Evolutionary conservation across 768 basidiomycete genomes (phyloP), one percentile per base, ranked within the genome.

Genomic region (Lactifluus subvellereus): DNA sequence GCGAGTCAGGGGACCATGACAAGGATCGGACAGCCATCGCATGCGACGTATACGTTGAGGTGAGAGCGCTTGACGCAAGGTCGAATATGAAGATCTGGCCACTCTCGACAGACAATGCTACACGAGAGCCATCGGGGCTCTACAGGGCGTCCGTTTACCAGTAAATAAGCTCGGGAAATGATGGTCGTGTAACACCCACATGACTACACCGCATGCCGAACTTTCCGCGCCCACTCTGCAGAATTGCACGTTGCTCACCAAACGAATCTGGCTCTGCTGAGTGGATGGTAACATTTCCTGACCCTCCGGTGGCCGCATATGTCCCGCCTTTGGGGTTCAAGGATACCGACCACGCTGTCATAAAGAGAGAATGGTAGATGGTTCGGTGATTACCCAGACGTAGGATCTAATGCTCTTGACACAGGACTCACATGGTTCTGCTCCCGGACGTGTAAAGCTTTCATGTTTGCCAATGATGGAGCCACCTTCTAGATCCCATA

Each of bases 51-150:
- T 87, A 95, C 2, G 88, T 90, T 4, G 84, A 78, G 0, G 80
- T 74, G 49, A 96, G 75, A 7, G 85, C 74, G 62, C 77, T 78
- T 2, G 88, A 80, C 71, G 89, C 87, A 43, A 89, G 72, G 72
- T 96, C 94, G 65, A 94, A 88, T 49, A 98, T 78, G 72, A 84
- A 91, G 58, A 96, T 87, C 69, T 93, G 88, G n/a, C 94, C 94
- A 1, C 84, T 81, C 73, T 96, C 94, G 9, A 86, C 84, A 4
- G 92, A 84, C 66, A 96, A 79, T 16, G 91, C 94, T 52, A 98
- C 74, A 48, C 84, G 83, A 66, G 81, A 81, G 47, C 94, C 94
- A 70, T 96, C 91, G 14, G 94, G 93, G 68, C 91, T 94, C 94
- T 96, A 72, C 60, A 27, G 27, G n/a, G n/a, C 13, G 47, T 65